phyloP scores from a whole-genome alignment of 1,284 basidiomycete genomes.

The Dichomitus squalens region DNA sequence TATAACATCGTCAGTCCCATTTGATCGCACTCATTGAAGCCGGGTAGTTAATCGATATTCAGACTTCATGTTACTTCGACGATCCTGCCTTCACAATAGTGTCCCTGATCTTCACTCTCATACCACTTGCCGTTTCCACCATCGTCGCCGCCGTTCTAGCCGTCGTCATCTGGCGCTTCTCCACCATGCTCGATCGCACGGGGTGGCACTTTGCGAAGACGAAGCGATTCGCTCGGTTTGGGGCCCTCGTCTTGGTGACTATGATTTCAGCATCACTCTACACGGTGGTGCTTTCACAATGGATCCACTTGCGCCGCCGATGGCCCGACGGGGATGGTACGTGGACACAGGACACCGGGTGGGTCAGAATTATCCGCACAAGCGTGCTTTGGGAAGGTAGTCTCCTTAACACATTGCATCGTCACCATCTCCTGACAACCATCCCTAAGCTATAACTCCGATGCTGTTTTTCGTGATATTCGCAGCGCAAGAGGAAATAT shows the following conservation, averaged over 20 bases:
- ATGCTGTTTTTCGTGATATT: conserved; percentile 31
- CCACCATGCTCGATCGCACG: conserved; percentile 17
- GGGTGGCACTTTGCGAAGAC: conserved; percentile 15
- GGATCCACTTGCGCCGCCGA: conserved; percentile 13
- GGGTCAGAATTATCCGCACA: conserved; percentile 7
- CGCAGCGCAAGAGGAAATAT: conserved; percentile 31
- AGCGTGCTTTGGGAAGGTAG: conserved; percentile 31
- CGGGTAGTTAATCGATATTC: background rate
- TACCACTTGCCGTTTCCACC: conserved; percentile 26
- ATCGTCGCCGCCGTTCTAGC: conserved; percentile 19
- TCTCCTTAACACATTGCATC: background rate
- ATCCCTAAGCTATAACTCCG: conserved; percentile 22
- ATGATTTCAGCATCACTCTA: conserved; percentile 28
- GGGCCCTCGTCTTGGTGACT: conserved; percentile 25
- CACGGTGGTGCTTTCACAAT: conserved; percentile 23
- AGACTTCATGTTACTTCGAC: conserved; percentile 27
- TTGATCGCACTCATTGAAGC: background rate
- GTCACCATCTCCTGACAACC: background rate
- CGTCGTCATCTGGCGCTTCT: conserved; percentile 23
- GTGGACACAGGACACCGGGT: background rate
- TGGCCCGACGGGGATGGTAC: background rate
- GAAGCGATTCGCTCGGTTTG: conserved; percentile 27
- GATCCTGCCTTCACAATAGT: conserved; percentile 23
- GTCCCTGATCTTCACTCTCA: conserved; percentile 24
- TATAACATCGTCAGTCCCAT: conserved; percentile 14